Conservation (phyloP, 129 eudicot species). For the Deinandra increscens region DNA sequence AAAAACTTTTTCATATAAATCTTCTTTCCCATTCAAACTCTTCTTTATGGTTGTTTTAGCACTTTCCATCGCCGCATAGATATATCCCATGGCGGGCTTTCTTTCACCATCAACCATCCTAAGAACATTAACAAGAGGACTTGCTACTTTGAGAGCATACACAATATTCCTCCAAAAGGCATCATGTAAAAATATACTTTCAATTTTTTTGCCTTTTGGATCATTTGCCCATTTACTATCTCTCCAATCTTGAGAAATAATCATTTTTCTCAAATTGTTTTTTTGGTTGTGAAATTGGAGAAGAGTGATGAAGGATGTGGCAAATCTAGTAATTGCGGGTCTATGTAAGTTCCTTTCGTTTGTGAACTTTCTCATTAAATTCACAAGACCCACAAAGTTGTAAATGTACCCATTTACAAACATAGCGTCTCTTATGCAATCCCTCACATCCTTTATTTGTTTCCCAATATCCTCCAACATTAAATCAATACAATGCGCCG, state of each 20-base stretch:
- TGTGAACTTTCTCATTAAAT: background rate
- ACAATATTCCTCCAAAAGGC: conserved; percentile 20
- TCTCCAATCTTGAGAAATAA: background rate
- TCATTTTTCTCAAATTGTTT: background rate
- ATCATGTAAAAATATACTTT: background rate
- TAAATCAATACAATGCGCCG: too few species aligned
- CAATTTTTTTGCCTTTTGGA: background rate
- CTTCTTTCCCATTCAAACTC: conserved; percentile 5
- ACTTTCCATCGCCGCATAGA: conserved; percentile 2
- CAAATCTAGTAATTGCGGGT: background rate
- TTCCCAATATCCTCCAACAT: too few species aligned
- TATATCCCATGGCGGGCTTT: background rate
- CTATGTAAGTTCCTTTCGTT: background rate
- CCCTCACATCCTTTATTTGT: background rate
- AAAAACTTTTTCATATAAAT: too few species aligned
- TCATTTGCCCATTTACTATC: background rate
- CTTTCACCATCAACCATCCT: conserved; percentile 21
- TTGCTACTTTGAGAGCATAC: conserved; percentile 19
- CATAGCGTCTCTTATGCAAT: background rate
- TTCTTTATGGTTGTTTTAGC: conserved; percentile 11
- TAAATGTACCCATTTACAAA: background rate
- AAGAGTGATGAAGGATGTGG: background rate
- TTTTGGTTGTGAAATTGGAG: background rate
- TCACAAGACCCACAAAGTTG: background rate
- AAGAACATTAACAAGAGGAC: conserved; percentile 16